Base-by-base conservation (phyloP, 768 basidiomycete genomes). In the Chalciporus chontae region DNA sequence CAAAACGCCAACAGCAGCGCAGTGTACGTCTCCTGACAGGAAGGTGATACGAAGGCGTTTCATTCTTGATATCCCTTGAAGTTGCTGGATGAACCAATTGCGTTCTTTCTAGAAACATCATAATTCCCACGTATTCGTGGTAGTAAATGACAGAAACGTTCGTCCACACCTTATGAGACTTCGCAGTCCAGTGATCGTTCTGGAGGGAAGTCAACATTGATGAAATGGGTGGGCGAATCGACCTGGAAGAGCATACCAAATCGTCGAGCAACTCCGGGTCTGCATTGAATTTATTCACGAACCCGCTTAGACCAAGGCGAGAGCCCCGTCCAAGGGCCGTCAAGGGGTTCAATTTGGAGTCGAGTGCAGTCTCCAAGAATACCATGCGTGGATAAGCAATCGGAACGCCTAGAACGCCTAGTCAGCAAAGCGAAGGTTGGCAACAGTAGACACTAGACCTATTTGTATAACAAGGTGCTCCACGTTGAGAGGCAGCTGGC, bases 211-310 rank as follows among this genome's bases (percentile, higher is more conserved):
- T 87, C 87, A 23, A 19, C 40, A 23, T 51, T 21, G 37, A 10
- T 24, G 17, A 47, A n/a, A 38, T 13, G 34, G 15, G 77, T 80
- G 50, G 27, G 7, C 4, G 4, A 46, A 49, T 43, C 15, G 45
- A 45, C 36, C 31, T 26, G n/a, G 41, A 43, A 45, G 42, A 8
- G 60, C 77, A 29, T 53, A 87, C 88, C 68, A 94, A 72, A 70
- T 99, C 95, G 68, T 98, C 95, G 48, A 97, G 76, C 24, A 99
- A 71, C 69, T 98, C 96, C 0, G 94, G 89, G 39, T 90, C 89
- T n/a, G 80, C 80, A 66, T 94, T 93, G 68, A 93, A 94, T 64
- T 90, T 88, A 64, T 94, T 92, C 27, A 90, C 84, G 58, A 94
- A 88, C 11, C 90, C 86, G 26, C 79, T 78, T 38, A 92, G 64